Percentiles rank a stretch among this genome's conserved stretches.
These are phyloP conservation scores for Botrytis pseudocinerea DNA, from an alignment of 2,329 filamentous ascomycete species.

Conservation along the genomic window DNA sequence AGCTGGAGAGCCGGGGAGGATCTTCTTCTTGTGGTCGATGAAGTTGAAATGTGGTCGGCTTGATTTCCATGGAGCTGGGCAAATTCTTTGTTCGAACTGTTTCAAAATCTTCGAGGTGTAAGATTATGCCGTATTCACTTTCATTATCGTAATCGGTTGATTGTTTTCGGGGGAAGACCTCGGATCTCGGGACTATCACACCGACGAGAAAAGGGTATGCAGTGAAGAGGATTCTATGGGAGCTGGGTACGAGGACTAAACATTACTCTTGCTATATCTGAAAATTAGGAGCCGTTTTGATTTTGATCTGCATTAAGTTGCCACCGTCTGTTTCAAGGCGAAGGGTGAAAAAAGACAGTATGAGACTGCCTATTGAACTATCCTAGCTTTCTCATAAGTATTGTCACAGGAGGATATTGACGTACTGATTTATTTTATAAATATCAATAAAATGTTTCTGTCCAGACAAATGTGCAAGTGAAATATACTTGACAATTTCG, in stretches of 20 bases:
- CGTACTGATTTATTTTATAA: not conserved
- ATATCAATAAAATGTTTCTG: not conserved
- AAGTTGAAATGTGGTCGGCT: not conserved
- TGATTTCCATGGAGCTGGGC: not conserved
- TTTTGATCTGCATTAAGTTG: not conserved
- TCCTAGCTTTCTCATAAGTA: not conserved
- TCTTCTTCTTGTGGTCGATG: not conserved
- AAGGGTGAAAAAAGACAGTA: not conserved
- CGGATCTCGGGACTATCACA: not conserved
- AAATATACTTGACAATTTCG: not conserved
- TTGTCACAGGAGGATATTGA: not conserved
- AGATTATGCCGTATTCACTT: conserved; percentile 9
- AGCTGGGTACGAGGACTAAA: not conserved
- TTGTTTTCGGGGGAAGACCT: not conserved
- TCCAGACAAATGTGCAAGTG: not conserved
- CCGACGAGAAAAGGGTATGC: not conserved
- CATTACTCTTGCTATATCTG: not conserved
- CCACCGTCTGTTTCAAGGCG: not conserved
- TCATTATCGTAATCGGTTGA: not conserved
- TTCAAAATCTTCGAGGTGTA: not conserved
- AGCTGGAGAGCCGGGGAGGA: not conserved
- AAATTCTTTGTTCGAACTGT: not conserved
- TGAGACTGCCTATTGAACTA: not conserved
- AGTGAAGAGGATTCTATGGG: too few species aligned
- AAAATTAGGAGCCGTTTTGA: not conserved